Evolutionary conservation across 2,329 filamentous ascomycete species (phyloP), one percentile per base, ranked within the genome.

Genomic region (Talaromyces sp.): DNA sequence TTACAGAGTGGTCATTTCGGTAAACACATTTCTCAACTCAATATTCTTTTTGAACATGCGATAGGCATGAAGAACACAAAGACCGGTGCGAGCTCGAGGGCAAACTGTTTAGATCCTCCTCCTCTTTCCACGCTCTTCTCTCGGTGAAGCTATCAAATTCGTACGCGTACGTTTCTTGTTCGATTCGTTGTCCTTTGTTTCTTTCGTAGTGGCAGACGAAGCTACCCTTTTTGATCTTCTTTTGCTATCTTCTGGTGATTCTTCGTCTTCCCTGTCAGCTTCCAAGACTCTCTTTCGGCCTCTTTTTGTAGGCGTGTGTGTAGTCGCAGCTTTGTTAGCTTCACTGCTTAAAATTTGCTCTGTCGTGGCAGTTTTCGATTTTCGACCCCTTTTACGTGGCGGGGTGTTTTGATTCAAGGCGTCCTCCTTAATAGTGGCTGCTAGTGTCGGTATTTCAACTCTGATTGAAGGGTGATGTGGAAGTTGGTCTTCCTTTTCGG

Each of bases 361-460:
- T 22, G 37, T 25, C 22, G 59, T 35, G 54, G 56, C 11, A 41
- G 15, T 37, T 49, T 64, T 63, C 17, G 62, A 62, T 22, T 62
- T 66, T 25, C 61, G 65, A 11, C 62, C 63, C 57, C 43, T 66
- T 62, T 61, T 65, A 43, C 54, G 50, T 17, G 63, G 39, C 37
- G 56, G n/a, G 2, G 52, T 19, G 11, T 25, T 50, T 9, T 54
- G 22, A 37, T 37, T 27, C 13, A 41, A 25, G 6, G 35, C 25
- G 43, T 59, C 54, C 22, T 43, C 17, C 17, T 64, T 61, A 54
- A 59, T 19, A 35, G 17, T 56, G 15, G 54, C 37, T 43, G 66
- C 31, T 39, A 47, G 49, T 9, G 50, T 58, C 10, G 66, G 66
- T n/a, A 67, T 43, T 27, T 67, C 66, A 39, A 67, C 66, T 27